A percentile compares a stretch with the other conserved stretches of the same genome.
Conservation (phyloP, 2,329 filamentous ascomycete genomes). For the Ophiobolus disseminans region DNA sequence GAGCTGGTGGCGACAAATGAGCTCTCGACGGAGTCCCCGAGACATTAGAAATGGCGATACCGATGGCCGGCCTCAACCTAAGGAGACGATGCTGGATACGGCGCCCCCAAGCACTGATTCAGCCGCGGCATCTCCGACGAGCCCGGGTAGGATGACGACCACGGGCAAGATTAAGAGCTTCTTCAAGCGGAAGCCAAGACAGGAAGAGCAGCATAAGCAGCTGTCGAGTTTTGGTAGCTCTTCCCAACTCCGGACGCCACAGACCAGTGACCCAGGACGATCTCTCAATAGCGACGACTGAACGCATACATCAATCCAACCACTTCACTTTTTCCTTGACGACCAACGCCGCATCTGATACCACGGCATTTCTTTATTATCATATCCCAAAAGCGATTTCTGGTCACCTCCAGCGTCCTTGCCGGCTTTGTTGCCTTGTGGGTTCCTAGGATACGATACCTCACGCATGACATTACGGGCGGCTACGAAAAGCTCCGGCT, state of each 20-base stretch:
- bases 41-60: slow-evolving; percentile 41
- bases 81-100: slow-evolving; percentile 34
- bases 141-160: slow-evolving; percentile 36
- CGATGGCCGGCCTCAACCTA: slow-evolving; percentile 30
- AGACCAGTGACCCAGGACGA: slow-evolving; percentile 43
- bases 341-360: slow-evolving; percentile 25
- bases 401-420: slow-evolving; percentile 14
- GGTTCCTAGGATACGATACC: slow-evolving; percentile 23
- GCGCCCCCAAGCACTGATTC: slow-evolving; percentile 31
- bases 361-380: slow-evolving; percentile 26
- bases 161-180: slow-evolving; percentile 46
- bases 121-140: slow-evolving; percentile 31
- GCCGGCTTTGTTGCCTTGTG: slow-evolving; percentile 17
- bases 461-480: slow-evolving; percentile 31
- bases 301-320: slow-evolving; percentile 15
- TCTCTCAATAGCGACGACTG: slow-evolving; percentile 46
- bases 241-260: slow-evolving; percentile 43
- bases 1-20: slow-evolving; percentile 47
- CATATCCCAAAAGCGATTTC: slow-evolving; percentile 29
- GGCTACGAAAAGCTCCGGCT: slow-evolving; percentile 28
- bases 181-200: slow-evolving; percentile 44
- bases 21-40: slow-evolving; percentile 34
- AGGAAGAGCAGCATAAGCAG: slow-evolving; percentile 42
- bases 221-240: slow-evolving; percentile 46
- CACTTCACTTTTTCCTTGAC: slow-evolving; percentile 16